Percentiles rank a stretch among this genome's conserved stretches.
Conservation (phyloP, 2,329 filamentous ascomycete genomes). For the Setomelanomma holmii region DNA sequence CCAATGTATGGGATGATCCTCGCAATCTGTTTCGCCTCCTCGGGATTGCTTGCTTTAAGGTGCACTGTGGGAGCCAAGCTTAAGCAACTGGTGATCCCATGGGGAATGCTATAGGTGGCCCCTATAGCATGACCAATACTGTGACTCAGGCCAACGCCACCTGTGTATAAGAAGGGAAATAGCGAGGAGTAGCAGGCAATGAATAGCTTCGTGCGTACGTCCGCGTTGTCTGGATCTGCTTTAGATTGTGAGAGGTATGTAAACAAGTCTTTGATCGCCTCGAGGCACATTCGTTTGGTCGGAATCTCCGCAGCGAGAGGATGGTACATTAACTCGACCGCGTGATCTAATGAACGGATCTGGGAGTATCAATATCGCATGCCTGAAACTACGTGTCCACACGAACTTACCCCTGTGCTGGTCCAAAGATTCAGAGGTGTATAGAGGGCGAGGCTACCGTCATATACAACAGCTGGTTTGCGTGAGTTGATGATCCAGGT, state of each 20-base stretch:
- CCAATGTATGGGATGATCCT: constrained; percentile 56
- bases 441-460: constrained; percentile 58
- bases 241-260: constrained; percentile 60
- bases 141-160: constrained; percentile 59
- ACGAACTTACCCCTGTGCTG: constrained; percentile 54
- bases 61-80: constrained; percentile 62
- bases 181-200: constrained; percentile 61
- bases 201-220: constrained; percentile 60
- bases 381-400: constrained; percentile 8
- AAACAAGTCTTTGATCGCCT: constrained; percentile 60
- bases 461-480: constrained; percentile 59
- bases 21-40: constrained; percentile 57
- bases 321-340: constrained; percentile 63
- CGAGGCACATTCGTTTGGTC: constrained; percentile 55
- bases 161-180: constrained; percentile 57
- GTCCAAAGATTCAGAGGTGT: constrained; percentile 61
- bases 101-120: constrained; percentile 62
- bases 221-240: constrained; percentile 54
- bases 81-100: constrained; percentile 63
- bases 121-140: constrained; percentile 61
- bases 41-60: constrained; percentile 56
- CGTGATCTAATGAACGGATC: constrained; percentile 63
- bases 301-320: constrained; percentile 59
- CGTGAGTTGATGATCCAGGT: constrained; percentile 14
- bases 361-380: constrained; percentile 7